phyloP scores from a whole-genome alignment of 1,284 basidiomycete species.

The Golubevia pallescens region DNA sequence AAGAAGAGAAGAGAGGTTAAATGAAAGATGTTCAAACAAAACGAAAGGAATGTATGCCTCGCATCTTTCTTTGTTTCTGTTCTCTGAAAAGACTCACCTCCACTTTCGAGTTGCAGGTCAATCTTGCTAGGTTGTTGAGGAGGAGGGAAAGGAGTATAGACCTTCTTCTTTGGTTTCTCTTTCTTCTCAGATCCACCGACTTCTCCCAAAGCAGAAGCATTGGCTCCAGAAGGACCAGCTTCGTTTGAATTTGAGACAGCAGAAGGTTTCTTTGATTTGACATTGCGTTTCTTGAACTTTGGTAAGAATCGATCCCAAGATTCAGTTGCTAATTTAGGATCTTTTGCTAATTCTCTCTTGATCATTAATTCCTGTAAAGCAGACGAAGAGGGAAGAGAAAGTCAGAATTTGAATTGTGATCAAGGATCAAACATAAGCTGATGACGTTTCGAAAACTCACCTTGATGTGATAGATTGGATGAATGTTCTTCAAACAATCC shows the following conservation, averaged over 20 bases:
- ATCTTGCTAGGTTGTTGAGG: slow-evolving; percentile 91
- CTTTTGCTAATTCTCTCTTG: slow-evolving; percentile 94
- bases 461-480: slow-evolving; percentile 99
- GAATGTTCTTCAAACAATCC: slow-evolving; percentile 99
- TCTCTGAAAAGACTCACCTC: slow-evolving; percentile 55
- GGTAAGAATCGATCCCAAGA: slow-evolving; percentile 98
- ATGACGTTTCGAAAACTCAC: slow-evolving; percentile 65
- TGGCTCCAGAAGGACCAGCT: slow-evolving; percentile 16
- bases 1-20: background rate
- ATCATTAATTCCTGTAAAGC: slow-evolving; percentile 90
- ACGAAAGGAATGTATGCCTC: too few relatives aligned
- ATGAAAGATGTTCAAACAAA: background rate
- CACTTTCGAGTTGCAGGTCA: slow-evolving; percentile 91
- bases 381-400: background rate
- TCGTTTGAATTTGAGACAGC: slow-evolving; percentile 23
- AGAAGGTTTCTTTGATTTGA: slow-evolving; percentile 72
- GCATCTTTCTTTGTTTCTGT: too few relatives aligned
- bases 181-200: slow-evolving; percentile 64
- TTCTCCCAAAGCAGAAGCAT: slow-evolving; percentile 11
- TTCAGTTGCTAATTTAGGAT: slow-evolving; percentile 91
- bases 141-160: slow-evolving; percentile 99
- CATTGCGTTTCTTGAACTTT: slow-evolving; percentile 88
- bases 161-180: slow-evolving; percentile 75
- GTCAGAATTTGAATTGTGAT: background rate
- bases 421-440: background rate